Evolutionary conservation across 805 yeast species (phyloP).

Genomic region (Candida lessepsii): DNA sequence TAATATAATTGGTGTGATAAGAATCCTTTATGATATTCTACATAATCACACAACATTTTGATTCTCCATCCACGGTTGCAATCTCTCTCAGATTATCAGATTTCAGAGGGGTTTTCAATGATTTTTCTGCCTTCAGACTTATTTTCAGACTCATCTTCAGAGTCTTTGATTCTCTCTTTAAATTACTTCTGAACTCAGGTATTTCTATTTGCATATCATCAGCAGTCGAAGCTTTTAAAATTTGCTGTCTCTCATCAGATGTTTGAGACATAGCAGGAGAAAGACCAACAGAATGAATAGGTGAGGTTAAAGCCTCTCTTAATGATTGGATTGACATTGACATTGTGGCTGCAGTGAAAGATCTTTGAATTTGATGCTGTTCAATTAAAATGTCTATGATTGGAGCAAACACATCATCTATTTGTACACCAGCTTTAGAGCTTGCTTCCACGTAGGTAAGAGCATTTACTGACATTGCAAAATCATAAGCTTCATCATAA

Average conservation of each 20-base stretch:
- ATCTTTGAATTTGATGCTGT: constrained; percentile 3
- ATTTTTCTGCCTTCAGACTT: too few relatives aligned
- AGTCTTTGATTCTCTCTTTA: not conserved
- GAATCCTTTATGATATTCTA: not conserved
- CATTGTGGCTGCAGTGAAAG: not conserved
- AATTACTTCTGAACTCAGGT: constrained; percentile 5
- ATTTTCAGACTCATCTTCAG: too few relatives aligned
- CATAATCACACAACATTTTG: constrained; percentile 5
- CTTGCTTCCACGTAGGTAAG: constrained; percentile 29
- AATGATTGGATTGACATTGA: constrained; percentile 11
- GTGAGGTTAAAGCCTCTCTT: constrained; percentile 9
- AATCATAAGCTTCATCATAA: constrained; percentile 27
- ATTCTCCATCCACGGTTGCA: too few relatives aligned
- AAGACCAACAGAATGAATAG: not conserved
- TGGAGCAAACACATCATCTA: constrained; percentile 30
- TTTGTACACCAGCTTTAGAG: constrained; percentile 18
- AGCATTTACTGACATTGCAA: constrained; percentile 28
- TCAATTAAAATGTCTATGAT: constrained; percentile 17
- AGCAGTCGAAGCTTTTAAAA: too few relatives aligned
- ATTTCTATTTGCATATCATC: not conserved
- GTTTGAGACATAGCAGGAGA: too few relatives aligned
- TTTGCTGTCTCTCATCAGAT: too few relatives aligned
- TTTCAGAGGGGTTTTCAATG: too few relatives aligned
- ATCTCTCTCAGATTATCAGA: too few relatives aligned
- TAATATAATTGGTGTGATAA: too few relatives aligned